Evolutionary conservation across 495 filamentous ascomycete genomes (phyloP), one percentile per base, ranked within the genome.

Genomic region (Amniculicola lignicola): DNA sequence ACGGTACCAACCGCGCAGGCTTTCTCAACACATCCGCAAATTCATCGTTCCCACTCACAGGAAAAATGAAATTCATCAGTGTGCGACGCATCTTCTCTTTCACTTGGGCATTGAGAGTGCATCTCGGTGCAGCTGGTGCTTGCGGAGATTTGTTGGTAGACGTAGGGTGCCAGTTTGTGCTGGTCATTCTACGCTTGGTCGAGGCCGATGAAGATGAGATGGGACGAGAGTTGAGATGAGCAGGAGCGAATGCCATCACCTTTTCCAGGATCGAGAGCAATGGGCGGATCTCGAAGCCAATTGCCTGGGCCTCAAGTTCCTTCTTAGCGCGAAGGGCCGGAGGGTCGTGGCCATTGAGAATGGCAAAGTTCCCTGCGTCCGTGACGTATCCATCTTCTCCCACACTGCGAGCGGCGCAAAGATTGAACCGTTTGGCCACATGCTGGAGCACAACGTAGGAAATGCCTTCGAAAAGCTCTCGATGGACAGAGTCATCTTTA

Each of bases 21-120:
- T 68, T 71, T 23, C 54, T 65, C 22, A 72, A 41, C 23, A 61
- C 64, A 18, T 68, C 64, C 38, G 56, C 12, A 18, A 65, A 62
- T 3, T 64, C 63, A 23, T 67, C 61, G 6, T 69, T 48, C 11
- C 36, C 38, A 12, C 57, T 25, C 21, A 44, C 57, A 27, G 59
- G 57, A 11, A 68, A 72, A 43, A 69, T 67, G 23, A 59, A 64
- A 10, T 65, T 60, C 9, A 72, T 43, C 0, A 72, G 67, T 12
- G 69, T 72, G 6, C 61, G 56, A 49, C 71, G 70, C 22, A 72
- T 65, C 11, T 61, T 54, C 0, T 71, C 60, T 45, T 66, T 67
- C 2, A 67, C 70, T 2, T 43, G 44, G 4, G 48, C 14, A 18
- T 53, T 49, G 2, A 72, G 57, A 0, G 44, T 23, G 28, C 40